Base-by-base conservation (phyloP, 768 basidiomycete genomes). In the Mycena latifolia region DNA sequence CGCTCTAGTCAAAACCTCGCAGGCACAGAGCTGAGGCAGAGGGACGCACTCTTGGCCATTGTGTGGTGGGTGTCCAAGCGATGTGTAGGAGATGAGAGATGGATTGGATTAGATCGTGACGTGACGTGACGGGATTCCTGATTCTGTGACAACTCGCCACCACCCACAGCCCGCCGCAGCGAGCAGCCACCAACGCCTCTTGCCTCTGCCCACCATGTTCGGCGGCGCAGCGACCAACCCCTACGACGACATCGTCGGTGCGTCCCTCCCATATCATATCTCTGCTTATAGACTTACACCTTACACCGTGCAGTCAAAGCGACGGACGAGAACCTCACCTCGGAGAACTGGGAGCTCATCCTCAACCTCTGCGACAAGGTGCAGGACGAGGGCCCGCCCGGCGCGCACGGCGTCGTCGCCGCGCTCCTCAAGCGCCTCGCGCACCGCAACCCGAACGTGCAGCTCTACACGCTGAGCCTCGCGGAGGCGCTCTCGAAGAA, bases 321-420 rank as follows among this genome's bases (percentile, higher is more conserved):
- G 35, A 99, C 98, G n/a, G 95, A 96, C 77, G 98, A 99, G 86
- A 96, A 95, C 77, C 83, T 96, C 63, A 96, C 96, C 0, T 84
- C 86, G 60, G 97, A 98, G 81, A 94, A 98, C 78, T 99, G 98
- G 98, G 96, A 96, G 75, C 83, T 95, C 63, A 94, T 96, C 67
- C 76, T 98, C 53, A 95, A 93, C 72, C 78, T 99, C n/a, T 98
- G 96, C 72, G 98, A 99, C 82, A 98, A 98, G 79, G 96, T 99
- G 8, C 83, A 85, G 31, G 95, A 96, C 15, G 97, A 99, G 69
- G 92, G 94, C 2, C 88, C 54, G n/a, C n/a, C n/a, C 79, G 98
- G 97, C 14, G 95, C 97, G 11, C 92, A 92, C 58, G 89, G 92
- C 71, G 94, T 93, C 61, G 86, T 96, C 65, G 90, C 91, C 15